Evolutionary conservation across 345 rosid genomes (phyloP).

Genomic region (Garcia nutans): DNA sequence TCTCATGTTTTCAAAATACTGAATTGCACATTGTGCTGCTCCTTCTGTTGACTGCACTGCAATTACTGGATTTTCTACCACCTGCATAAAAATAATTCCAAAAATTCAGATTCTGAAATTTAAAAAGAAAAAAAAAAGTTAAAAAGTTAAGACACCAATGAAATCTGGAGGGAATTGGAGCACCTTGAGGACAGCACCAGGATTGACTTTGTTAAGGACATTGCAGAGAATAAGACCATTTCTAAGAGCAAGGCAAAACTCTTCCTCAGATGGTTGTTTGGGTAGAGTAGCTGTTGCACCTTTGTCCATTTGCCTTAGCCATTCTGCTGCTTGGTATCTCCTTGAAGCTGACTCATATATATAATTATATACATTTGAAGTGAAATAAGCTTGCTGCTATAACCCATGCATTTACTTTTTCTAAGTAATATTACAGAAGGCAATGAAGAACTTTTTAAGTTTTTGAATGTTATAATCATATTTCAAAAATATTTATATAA

Average conservation of each 20-base stretch:
- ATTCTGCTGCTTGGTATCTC: slow-evolving; percentile 85
- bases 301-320: slow-evolving; percentile 86
- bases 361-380: neutral
- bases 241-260: slow-evolving; percentile 66
- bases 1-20: slow-evolving; percentile 97
- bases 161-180: no score
- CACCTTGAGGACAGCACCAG: slow-evolving; percentile 92
- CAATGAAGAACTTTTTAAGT: no score
- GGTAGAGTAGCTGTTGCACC: slow-evolving; percentile 58
- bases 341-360: slow-evolving; percentile 54
- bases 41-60: slow-evolving; percentile 76
- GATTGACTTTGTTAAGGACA: slow-evolving; percentile 92
- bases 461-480: no score
- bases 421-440: no score
- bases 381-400: no score
- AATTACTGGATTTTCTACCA: slow-evolving; percentile 75
- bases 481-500: no score
- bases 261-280: slow-evolving; percentile 74
- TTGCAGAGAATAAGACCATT: slow-evolving; percentile 96
- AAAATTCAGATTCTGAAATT: neutral
- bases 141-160: neutral
- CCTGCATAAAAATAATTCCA: slow-evolving; percentile 32
- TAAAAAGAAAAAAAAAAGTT: neutral
- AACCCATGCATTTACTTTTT: no score
- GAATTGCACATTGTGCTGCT: slow-evolving; percentile 97